Conservation (phyloP, 495 filamentous ascomycete genomes). For the Penicillium maclennaniae region DNA sequence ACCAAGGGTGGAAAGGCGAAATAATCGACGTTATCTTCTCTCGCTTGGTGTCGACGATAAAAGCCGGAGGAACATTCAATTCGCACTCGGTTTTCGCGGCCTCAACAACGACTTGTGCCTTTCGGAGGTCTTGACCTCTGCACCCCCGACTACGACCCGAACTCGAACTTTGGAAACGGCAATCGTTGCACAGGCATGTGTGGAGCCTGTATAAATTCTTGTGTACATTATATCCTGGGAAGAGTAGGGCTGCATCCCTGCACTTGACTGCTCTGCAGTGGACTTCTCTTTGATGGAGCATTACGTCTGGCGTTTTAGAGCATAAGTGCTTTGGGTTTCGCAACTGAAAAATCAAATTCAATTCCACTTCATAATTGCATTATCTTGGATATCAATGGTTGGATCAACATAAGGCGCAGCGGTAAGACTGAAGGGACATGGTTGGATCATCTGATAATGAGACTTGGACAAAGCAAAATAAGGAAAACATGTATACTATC, state of each 20-base stretch:
- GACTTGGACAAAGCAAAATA: neutral
- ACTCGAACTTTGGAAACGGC: neutral
- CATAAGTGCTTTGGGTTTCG: conserved; percentile 24
- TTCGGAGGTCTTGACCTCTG: neutral
- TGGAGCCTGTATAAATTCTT: conserved; percentile 7
- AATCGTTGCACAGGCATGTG: neutral
- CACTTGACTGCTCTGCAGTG: conserved; percentile 9
- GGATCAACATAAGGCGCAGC: neutral
- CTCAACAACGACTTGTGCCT: neutral
- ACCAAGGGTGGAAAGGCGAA: conserved; percentile 58
- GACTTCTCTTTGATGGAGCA: conserved; percentile 26
- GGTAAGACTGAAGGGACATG: neutral
- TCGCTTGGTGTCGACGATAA: neutral
- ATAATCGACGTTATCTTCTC: conserved; percentile 12
- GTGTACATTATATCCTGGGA: conserved; percentile 27
- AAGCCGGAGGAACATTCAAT: neutral
- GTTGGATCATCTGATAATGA: neutral
- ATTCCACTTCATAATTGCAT: conserved; percentile 9
- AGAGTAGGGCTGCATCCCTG: conserved; percentile 2
- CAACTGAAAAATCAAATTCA: conserved; percentile 25
- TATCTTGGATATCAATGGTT: neutral
- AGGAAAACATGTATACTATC: neutral
- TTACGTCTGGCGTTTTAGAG: conserved; percentile 28
- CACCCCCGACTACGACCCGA: neutral
- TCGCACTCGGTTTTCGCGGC: neutral